Evolutionary conservation across 2,329 filamentous ascomycete species (phyloP).

Genomic region (Pseudogymnoascus sp.): DNA sequence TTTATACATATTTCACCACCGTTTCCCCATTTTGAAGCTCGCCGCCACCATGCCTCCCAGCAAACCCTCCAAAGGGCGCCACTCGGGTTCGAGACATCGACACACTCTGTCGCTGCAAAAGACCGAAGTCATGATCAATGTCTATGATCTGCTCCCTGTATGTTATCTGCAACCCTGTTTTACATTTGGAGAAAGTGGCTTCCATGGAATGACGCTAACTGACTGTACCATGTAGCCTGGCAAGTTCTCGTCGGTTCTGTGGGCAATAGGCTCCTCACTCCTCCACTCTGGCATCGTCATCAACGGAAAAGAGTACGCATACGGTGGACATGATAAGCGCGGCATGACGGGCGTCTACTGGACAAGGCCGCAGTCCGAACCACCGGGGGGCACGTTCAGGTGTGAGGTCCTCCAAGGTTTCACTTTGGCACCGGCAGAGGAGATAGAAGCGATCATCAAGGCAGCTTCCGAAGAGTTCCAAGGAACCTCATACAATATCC

Average conservation of each 20-base stretch:
- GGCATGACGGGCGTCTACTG: constrained; percentile 74
- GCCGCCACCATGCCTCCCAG: neutral
- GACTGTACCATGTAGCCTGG: constrained; percentile 46
- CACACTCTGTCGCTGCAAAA: constrained; percentile 62
- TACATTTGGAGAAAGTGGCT: neutral
- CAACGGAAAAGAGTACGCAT: constrained; percentile 73
- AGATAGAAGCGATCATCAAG: constrained; percentile 63
- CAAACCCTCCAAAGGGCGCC: constrained; percentile 2
- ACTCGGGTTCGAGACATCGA: constrained; percentile 37
- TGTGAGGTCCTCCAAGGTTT: constrained; percentile 72
- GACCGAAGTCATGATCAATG: constrained; percentile 66
- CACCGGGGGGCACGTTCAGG: constrained; percentile 69
- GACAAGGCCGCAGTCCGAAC: constrained; percentile 63
- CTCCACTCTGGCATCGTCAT: constrained; percentile 79
- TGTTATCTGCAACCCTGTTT: constrained; percentile 13
- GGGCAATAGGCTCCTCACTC: constrained; percentile 68
- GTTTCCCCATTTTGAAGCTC: neutral
- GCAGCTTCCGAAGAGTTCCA: constrained; percentile 63
- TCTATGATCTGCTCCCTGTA: constrained; percentile 70
- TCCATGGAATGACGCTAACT: neutral
- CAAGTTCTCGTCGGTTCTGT: constrained; percentile 65
- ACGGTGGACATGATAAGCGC: constrained; percentile 67
- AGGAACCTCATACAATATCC: constrained; percentile 69
- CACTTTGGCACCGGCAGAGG: constrained; percentile 57
- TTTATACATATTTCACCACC: neutral